phyloP scores from a whole-genome alignment of 139 green algal species.

The Ettlia oleoabundans region DNA sequence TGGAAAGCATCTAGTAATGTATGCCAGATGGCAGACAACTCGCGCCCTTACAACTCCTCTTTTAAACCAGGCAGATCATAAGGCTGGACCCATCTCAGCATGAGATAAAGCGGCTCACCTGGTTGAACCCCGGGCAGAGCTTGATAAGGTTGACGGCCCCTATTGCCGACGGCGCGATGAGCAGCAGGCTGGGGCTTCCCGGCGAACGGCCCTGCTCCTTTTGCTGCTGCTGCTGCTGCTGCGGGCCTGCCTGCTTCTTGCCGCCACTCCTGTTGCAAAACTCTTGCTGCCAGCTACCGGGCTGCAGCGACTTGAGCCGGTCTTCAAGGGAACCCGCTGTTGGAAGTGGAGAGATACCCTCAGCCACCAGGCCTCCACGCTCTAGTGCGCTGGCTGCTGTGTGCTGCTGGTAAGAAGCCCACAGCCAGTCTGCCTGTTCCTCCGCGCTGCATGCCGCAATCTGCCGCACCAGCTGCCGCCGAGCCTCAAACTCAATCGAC shows the following conservation, averaged over 20 bases:
- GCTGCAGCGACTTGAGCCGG: slow-evolving; percentile 19
- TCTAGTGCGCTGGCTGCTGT: slow-evolving; percentile 32
- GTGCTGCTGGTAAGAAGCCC: slow-evolving; percentile 18
- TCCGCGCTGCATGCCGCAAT: slow-evolving; percentile 23
- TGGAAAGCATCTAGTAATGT: no score
- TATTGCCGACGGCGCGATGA: slow-evolving; percentile 31
- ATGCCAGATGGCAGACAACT: no score
- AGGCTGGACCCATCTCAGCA: no score
- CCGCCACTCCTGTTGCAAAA: slow-evolving; percentile 3
- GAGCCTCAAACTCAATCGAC: slow-evolving; percentile 38
- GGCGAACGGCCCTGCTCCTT: not conserved
- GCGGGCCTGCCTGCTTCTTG: not conserved
- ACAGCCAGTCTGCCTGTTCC: slow-evolving; percentile 43
- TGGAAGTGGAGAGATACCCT: not conserved
- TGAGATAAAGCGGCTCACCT: not conserved
- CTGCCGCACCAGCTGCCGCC: not conserved
- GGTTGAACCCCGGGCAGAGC: slow-evolving; percentile 21
- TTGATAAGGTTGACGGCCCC: slow-evolving; percentile 35
- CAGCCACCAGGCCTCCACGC: slow-evolving; percentile 17
- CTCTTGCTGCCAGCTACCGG: not conserved
- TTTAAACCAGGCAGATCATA: no score
- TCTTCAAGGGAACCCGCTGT: slow-evolving; percentile 14
- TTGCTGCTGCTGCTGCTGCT: not conserved
- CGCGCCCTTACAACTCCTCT: no score
- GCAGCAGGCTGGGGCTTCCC: slow-evolving; percentile 29